Conservation (phyloP, 305 asterid genomes). For the Solanum chacoense region DNA sequence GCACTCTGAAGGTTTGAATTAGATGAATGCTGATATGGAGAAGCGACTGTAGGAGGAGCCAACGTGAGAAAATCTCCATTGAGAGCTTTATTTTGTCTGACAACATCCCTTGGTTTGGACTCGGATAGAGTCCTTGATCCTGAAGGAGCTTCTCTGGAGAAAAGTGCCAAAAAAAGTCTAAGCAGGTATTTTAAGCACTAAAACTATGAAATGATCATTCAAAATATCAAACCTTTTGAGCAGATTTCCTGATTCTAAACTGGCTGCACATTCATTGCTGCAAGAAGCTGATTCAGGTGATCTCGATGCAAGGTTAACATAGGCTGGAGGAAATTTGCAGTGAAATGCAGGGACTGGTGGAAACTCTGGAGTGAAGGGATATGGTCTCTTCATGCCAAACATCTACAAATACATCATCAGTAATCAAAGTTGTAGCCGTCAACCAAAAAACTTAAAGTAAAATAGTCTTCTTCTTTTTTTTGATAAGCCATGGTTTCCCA, state of each 20-base stretch:
- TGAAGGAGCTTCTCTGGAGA: slow-evolving; percentile 40
- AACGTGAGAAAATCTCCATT: slow-evolving; percentile 56
- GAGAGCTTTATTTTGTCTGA: slow-evolving; percentile 24
- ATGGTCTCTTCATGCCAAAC: slow-evolving; percentile 71
- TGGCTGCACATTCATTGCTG: slow-evolving; percentile 32
- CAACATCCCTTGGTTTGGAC: slow-evolving; percentile 13
- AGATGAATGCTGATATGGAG: slow-evolving; percentile 14
- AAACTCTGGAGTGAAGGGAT: slow-evolving; percentile 49
- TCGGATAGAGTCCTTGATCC: slow-evolving; percentile 30
- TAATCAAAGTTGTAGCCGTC: slow-evolving; percentile 4
- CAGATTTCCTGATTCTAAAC: slow-evolving; percentile 29
- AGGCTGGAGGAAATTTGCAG: slow-evolving; percentile 27
- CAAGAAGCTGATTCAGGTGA: slow-evolving; percentile 41
- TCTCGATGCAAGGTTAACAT: slow-evolving; percentile 22
- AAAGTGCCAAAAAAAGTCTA: not conserved
- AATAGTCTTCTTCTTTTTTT: not conserved
- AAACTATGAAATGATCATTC: not conserved
- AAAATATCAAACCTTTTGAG: slow-evolving; percentile 23
- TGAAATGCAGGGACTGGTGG: slow-evolving; percentile 44
- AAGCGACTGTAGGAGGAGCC: slow-evolving; percentile 50
- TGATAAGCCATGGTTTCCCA: not conserved
- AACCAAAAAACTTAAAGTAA: not conserved
- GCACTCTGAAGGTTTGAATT: slow-evolving; percentile 8
- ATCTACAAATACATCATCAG: slow-evolving; percentile 32
- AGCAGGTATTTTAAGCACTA: not conserved